Base-by-base conservation (phyloP, 805 yeast species). In the Debaryomyces castellii region DNA sequence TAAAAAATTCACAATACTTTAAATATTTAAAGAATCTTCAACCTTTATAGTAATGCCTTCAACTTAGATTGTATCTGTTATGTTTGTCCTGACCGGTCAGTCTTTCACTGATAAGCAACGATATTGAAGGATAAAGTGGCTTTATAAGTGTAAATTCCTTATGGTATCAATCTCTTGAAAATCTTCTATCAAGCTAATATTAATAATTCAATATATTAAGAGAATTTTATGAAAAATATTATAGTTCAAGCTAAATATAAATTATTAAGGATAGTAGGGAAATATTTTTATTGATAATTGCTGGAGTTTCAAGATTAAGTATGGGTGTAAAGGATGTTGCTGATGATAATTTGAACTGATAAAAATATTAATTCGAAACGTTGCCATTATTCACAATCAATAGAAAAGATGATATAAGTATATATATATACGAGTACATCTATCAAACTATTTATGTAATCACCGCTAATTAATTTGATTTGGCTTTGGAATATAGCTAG, bases 271-370 rank as follows among this genome's bases (percentile, higher is more conserved):
- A 20, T 35, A 5, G 38, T n/a, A 20, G 28, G 40, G 23, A 21
- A 37, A 22, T 16, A 37, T 37, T 22, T 23, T 16, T 4, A 22
- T 14, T 37, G 40, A 37, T 37, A 37, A 37, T 37, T 37, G 40
- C 40, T 37, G 28, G 40, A 37, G 40, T 37, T 37, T 23, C 20
- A 23, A 21, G 23, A n/a, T 6, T 37, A 37, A 22, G 11, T 37
- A 37, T 23, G 17, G 40, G 40, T 37, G 40, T 23, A 12, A 8
- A 10, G 40, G 40, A 37, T 37, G 28, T 37, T n/a, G 27, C 38
- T 30, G 34, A 30, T 30, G 34, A 3, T 11, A 12, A 28, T 30
- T 11, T 30, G 20, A 18, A 30, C 18, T n/a, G 5, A 30, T 14
- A 6, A 30, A 9, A 30, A 9, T 16, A 30, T 30, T 30, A 8